phyloP scores from a whole-genome alignment of 1,139 yeast species.

The Candida dubliniensis region DNA sequence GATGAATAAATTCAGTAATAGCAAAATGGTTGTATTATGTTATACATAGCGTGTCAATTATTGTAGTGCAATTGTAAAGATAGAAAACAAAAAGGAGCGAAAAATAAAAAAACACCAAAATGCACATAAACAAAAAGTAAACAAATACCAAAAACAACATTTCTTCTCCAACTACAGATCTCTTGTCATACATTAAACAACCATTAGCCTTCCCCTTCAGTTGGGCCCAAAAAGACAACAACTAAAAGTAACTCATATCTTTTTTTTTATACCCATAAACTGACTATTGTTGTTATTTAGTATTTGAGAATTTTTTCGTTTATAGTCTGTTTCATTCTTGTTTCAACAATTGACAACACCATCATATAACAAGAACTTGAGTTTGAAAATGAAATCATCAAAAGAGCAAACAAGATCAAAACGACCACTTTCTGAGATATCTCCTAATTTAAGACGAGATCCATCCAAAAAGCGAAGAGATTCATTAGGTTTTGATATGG shows the following conservation, averaged over 20 bases:
- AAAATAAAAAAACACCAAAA: neutral
- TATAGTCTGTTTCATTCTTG: slow-evolving; percentile 7
- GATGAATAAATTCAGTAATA: neutral
- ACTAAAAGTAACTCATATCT: too few species aligned
- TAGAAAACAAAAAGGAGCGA: neutral
- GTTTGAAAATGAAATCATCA: neutral
- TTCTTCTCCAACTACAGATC: neutral
- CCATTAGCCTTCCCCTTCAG: too few species aligned
- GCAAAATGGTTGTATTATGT: too few species aligned
- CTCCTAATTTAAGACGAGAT: slow-evolving; percentile 8
- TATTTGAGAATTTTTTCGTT: neutral
- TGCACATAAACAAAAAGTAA: neutral
- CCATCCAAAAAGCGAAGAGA: slow-evolving; percentile 7
- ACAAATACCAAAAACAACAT: neutral
- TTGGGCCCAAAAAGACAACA: too few species aligned
- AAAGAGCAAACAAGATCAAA: slow-evolving; percentile 1
- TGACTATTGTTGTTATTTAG: neutral
- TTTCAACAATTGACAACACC: slow-evolving; percentile 4
- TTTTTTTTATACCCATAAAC: too few species aligned
- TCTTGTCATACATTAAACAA: too few species aligned
- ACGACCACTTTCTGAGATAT: slow-evolving; percentile 11
- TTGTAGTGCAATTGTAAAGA: neutral
- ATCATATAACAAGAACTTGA: too few species aligned
- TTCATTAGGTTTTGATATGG: slow-evolving; percentile 13
- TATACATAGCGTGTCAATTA: neutral